A percentile compares a stretch with the other conserved stretches of the same genome.
Evolutionary conservation across 2,329 filamentous ascomycete genomes (phyloP).

Genomic region (Pseudocercospora vitis): DNA sequence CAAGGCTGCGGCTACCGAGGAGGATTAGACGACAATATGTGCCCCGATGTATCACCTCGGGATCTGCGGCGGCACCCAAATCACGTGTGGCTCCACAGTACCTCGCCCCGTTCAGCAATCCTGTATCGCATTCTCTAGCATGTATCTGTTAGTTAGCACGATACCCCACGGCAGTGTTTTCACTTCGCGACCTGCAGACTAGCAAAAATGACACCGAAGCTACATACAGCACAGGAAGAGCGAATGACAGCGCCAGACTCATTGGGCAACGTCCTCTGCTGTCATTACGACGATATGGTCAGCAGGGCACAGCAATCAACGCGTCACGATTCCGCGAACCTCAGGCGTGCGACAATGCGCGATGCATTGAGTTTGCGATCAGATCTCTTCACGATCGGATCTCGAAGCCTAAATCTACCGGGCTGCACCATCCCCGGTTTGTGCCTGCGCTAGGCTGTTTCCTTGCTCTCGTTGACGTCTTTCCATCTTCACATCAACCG

Average conservation of each 20-base stretch:
- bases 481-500: conserved; percentile 5
- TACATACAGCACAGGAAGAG: too few species aligned
- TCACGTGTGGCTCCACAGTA: background rate
- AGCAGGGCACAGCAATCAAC: conserved; percentile 1
- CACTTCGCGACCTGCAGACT: too few species aligned
- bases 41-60: too few species aligned
- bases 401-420: conserved; percentile 11
- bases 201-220: too few species aligned
- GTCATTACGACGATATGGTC: conserved; percentile 13
- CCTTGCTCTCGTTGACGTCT: conserved; percentile 24
- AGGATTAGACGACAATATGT: conserved; percentile 8
- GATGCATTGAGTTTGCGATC: conserved; percentile 17
- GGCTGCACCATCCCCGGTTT: conserved; percentile 14
- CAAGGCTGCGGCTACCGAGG: conserved; percentile 27
- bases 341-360: too few species aligned
- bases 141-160: conserved; percentile 15
- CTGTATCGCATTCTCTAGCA: background rate
- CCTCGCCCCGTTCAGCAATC: background rate
- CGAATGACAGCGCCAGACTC: too few species aligned
- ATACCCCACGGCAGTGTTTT: too few species aligned
- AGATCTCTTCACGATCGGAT: conserved; percentile 22
- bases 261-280: background rate
- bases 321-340: conserved; percentile 12
- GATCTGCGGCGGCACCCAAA: background rate
- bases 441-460: conserved; percentile 28